These are phyloP conservation scores for Hanseniaspora lindneri DNA, from an alignment of 805 yeast genomes.

Conservation along the genomic window DNA sequence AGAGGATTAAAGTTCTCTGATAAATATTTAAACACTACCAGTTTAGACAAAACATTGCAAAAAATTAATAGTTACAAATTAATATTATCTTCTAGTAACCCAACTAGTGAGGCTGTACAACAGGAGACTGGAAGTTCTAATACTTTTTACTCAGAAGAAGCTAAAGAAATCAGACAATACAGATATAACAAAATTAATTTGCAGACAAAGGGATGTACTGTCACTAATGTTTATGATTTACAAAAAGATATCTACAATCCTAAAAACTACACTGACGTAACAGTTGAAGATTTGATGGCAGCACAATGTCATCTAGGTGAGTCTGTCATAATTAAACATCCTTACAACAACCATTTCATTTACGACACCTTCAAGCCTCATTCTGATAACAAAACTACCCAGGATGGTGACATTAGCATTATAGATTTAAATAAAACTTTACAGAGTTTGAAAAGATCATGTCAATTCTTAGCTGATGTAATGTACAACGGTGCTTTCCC, in stretches of 20 bases:
- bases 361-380: slow-evolving; percentile 62
- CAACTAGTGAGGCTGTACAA: background rate
- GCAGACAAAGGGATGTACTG: slow-evolving; percentile 2
- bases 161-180: slow-evolving; percentile 4
- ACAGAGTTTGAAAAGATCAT: slow-evolving; percentile 61
- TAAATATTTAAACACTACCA: background rate
- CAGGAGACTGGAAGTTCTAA: background rate
- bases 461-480: slow-evolving; percentile 73
- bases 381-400: background rate
- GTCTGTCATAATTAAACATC: slow-evolving; percentile 64
- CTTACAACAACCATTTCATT: slow-evolving; percentile 72
- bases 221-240: slow-evolving; percentile 46
- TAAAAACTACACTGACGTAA: slow-evolving; percentile 41
- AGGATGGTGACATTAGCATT: slow-evolving; percentile 55
- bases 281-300: slow-evolving; percentile 63
- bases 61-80: background rate
- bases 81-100: background rate
- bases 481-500: slow-evolving; percentile 76
- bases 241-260: slow-evolving; percentile 55
- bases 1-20: slow-evolving; percentile 2
- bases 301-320: slow-evolving; percentile 95
- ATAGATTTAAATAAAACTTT: slow-evolving; percentile 83
- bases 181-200: slow-evolving; percentile 5
- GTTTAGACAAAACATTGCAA: slow-evolving; percentile 1
- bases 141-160: background rate